Conservation (phyloP, 257 asterid genomes). For the Nicotiana benthamiana region DNA sequence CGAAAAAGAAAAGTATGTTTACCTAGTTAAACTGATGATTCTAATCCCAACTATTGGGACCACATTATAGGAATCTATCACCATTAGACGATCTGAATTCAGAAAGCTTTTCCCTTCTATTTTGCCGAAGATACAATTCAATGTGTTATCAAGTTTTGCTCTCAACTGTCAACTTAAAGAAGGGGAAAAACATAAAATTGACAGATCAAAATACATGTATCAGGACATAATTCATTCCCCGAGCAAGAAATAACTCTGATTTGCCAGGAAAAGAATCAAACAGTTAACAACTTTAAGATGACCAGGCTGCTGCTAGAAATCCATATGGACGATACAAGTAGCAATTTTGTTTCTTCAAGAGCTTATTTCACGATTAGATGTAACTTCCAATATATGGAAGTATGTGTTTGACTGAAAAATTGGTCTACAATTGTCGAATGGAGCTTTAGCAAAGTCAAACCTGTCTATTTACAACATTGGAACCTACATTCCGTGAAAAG, state of each 20-base stretch:
- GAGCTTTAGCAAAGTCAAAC: constrained; percentile 30
- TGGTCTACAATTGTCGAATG: constrained; percentile 9
- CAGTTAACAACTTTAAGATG: not conserved
- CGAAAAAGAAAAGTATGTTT: not conserved
- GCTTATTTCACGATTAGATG: not conserved
- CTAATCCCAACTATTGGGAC: not conserved
- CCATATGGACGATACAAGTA: not conserved
- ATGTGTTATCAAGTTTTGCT: too few relatives aligned
- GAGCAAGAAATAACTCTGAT: not conserved
- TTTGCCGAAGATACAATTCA: too few relatives aligned
- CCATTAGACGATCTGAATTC: too few relatives aligned
- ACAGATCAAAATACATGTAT: not conserved
- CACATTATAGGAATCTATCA: too few relatives aligned
- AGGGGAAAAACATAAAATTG: not conserved
- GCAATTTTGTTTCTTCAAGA: not conserved
- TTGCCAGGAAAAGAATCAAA: not conserved
- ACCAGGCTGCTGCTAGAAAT: not conserved
- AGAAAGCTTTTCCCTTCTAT: too few relatives aligned
- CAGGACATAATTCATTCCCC: not conserved
- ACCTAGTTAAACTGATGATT: not conserved
- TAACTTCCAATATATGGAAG: not conserved
- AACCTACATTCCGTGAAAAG: constrained; percentile 25
- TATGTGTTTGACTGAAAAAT: not conserved
- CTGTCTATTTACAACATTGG: constrained; percentile 35
- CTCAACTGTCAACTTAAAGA: too few relatives aligned